phyloP scores from a whole-genome alignment of 331 rosid genomes.

The Erythrophleum ivorense region DNA sequence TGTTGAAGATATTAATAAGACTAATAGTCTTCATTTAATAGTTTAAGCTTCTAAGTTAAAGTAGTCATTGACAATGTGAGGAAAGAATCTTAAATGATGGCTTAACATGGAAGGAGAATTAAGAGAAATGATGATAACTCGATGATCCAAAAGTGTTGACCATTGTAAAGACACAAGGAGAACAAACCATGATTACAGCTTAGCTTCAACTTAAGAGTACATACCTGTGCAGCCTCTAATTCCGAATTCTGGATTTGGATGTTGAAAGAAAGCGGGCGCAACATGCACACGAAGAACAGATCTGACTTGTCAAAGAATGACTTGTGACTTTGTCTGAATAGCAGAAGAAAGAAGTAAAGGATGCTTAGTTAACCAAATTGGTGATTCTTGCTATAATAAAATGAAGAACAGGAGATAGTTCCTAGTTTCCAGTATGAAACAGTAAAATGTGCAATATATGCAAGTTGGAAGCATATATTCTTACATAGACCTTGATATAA shows the following conservation, averaged over 20 bases:
- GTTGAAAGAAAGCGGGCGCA: slow-evolving; percentile 69
- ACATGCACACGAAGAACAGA: slow-evolving; percentile 76
- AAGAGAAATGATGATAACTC: slow-evolving; percentile 15
- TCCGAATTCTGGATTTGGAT: slow-evolving; percentile 72
- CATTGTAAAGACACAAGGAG: not conserved
- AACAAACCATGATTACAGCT: slow-evolving; percentile 10
- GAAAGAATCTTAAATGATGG: not conserved
- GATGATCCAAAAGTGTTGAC: slow-evolving; percentile 21
- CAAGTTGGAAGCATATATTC: slow-evolving; percentile 7
- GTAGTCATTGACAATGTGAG: not conserved
- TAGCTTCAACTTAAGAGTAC: slow-evolving; percentile 11
- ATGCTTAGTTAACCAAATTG: slow-evolving; percentile 19
- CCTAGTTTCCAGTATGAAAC: not conserved
- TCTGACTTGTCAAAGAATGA: slow-evolving; percentile 83
- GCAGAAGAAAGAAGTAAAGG: slow-evolving; percentile 24
- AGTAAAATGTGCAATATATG: slow-evolving; percentile 17
- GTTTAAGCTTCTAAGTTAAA: not conserved
- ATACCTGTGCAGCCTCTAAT: slow-evolving; percentile 82
- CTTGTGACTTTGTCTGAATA: slow-evolving; percentile 74
- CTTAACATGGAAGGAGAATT: not conserved
- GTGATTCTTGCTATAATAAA: not conserved
- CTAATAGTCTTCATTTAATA: not conserved
- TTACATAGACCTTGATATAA: not conserved
- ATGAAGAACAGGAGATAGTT: not conserved
- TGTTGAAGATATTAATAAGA: not conserved